Evolutionary conservation across 1,284 basidiomycete genomes (phyloP).

Genomic region (Heterobasidion annosum): DNA sequence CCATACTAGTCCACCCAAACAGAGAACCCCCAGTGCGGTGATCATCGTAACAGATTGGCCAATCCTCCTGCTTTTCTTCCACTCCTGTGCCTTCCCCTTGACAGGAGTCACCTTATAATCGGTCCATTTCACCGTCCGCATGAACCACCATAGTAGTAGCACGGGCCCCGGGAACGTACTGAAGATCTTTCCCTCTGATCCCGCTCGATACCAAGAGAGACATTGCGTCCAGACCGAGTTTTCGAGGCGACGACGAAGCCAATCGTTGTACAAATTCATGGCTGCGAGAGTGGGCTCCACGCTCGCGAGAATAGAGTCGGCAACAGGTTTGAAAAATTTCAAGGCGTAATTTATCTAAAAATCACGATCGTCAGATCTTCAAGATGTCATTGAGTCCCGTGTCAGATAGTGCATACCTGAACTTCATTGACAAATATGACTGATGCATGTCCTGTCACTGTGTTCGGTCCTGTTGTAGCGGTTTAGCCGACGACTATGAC

Average conservation of each 20-base stretch:
- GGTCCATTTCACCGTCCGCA: conserved; percentile 19
- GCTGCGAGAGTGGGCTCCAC: conserved; percentile 13
- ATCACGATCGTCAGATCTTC: background rate
- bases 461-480: conserved; percentile 33
- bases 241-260: conserved; percentile 26
- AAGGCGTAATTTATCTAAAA: conserved; percentile 27
- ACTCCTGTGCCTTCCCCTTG: background rate
- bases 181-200: conserved; percentile 21
- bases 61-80: background rate
- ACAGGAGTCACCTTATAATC: conserved; percentile 15
- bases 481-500: background rate
- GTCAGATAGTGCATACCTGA: conserved; percentile 19
- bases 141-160: conserved; percentile 23
- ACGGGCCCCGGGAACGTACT: conserved; percentile 29
- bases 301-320: conserved; percentile 12
- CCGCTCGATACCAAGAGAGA: conserved; percentile 30
- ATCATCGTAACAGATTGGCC: background rate
- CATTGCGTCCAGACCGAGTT: conserved; percentile 29
- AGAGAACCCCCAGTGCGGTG: background rate
- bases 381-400: background rate
- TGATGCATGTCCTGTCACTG: conserved; percentile 35
- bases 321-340: conserved; percentile 28
- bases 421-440: conserved; percentile 34
- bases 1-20: background rate
- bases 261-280: conserved; percentile 30